phyloP scores from a whole-genome alignment of 441 rosid genomes.

The Gossypium armourianum region DNA sequence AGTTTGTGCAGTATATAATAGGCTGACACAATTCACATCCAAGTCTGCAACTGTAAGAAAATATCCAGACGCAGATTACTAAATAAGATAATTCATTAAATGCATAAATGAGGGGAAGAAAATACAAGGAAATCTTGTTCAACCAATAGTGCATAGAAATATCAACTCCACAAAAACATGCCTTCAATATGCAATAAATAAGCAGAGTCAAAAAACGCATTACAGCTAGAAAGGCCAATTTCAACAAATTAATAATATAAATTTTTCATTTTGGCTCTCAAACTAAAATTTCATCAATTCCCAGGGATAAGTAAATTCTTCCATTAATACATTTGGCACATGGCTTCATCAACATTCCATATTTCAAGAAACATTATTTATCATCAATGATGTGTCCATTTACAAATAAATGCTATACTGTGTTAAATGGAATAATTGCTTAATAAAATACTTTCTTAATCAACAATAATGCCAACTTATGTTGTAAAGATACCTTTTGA shows the following conservation, averaged over 20 bases:
- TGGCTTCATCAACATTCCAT: neutral
- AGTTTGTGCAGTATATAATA: neutral
- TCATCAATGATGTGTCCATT: neutral
- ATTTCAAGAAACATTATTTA: neutral
- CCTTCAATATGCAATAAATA: neutral
- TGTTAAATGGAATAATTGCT: neutral
- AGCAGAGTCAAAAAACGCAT: neutral
- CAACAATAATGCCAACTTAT: neutral
- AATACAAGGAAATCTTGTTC: neutral
- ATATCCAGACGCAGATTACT: neutral
- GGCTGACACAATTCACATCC: neutral
- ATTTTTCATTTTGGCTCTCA: neutral
- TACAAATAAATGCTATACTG: neutral
- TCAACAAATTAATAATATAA: neutral
- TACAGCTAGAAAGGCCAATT: neutral
- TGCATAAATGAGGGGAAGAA: neutral
- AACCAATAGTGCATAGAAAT: neutral
- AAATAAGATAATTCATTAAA: neutral
- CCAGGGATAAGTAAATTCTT: neutral
- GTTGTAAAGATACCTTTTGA: neutral
- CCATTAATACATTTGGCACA: slow-evolving; percentile 5
- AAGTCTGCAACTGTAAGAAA: neutral
- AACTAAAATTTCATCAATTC: neutral
- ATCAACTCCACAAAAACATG: neutral
- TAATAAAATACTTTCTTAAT: neutral